phyloP scores from a whole-genome alignment of 495 filamentous ascomycete species.

The Penicillium pancosmium region DNA sequence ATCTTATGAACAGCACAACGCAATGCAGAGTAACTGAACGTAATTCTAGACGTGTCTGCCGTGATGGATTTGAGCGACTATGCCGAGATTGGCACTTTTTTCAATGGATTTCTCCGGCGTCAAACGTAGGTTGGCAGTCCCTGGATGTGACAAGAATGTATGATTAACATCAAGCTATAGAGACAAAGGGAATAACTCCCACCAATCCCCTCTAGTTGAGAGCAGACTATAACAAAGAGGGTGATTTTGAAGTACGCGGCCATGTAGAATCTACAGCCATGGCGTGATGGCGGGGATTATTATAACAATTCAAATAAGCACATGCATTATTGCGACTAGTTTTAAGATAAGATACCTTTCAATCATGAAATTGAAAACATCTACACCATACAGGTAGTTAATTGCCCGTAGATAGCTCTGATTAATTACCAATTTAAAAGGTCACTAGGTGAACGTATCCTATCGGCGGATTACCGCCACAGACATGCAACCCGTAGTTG shows the following conservation, averaged over 20 bases:
- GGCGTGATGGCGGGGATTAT: not conserved
- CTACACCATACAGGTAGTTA: no score
- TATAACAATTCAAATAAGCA: not conserved
- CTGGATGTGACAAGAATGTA: not conserved
- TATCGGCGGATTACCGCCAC: no score
- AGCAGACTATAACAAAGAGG: slow-evolving; percentile 7
- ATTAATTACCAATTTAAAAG: no score
- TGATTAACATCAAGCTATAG: not conserved
- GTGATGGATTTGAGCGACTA: slow-evolving; percentile 38
- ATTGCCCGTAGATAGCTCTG: no score
- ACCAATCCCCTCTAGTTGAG: not conserved
- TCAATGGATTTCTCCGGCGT: slow-evolving; percentile 38
- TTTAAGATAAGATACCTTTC: no score
- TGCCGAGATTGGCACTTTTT: slow-evolving; percentile 42
- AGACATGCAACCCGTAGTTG: no score
- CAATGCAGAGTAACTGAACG: not conserved
- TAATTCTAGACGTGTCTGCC: slow-evolving; percentile 38
- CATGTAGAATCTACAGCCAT: not conserved
- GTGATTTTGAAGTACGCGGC: not conserved
- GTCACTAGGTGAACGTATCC: no score
- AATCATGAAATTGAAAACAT: no score
- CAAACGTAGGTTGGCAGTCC: slow-evolving; percentile 22
- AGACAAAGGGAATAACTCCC: not conserved
- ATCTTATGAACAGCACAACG: slow-evolving; percentile 4
- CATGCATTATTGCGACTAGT: no score